Base-by-base conservation (phyloP, 2,329 filamentous ascomycete genomes). In the Drechslerella dactyloides region DNA sequence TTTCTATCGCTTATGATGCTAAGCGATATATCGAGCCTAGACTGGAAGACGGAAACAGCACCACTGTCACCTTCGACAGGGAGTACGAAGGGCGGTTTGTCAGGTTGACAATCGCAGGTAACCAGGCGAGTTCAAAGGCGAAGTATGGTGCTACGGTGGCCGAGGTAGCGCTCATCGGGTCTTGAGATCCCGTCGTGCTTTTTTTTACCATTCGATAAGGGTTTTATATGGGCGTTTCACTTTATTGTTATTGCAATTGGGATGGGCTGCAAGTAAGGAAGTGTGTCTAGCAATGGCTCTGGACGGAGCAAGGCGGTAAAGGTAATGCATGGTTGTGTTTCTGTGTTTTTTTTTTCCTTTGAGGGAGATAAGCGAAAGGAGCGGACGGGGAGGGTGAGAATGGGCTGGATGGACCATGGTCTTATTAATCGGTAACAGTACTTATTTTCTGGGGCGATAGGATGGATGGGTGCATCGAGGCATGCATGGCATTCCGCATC, bases 1-100 rank as follows among this genome's bases (percentile, higher is more conserved):
- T 59, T 1, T 73, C 78, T 11, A 59, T 46, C 10, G 75, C 75
- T 0, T 76, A 73, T 35, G 40, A 77, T 42, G 53, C 66, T 6
- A 70, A 70, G 54, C 15, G 59, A 44, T 70, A 70, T 40, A 70
- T 70, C 23, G 54, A 64, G 33, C 66, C 66, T 5, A 52, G 37
- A 15, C 23, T 70, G 17, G 59, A 70, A 15, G 59, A 70, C 17
- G 72, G 72, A 17, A 74, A 74, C 56, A 74, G 61, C 46, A 74
- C 72, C 7, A 51, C 56, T n/a, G 66, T 72, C 27, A 46, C 54
- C 11, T 66, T 74, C 44, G 66, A 72, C 23, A 52, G 57, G 57
- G 62, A 57, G 17, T 73, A 65, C 24, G 69, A 73, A 66, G 62
- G 61, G 7, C 60, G 69, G 24, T 73, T 73, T 13, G 69, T 52